A percentile compares a stretch with the other conserved stretches of the same genome.
phyloP scores from a whole-genome alignment of 257 asterid genomes.

The Gardenia jasminoides region DNA sequence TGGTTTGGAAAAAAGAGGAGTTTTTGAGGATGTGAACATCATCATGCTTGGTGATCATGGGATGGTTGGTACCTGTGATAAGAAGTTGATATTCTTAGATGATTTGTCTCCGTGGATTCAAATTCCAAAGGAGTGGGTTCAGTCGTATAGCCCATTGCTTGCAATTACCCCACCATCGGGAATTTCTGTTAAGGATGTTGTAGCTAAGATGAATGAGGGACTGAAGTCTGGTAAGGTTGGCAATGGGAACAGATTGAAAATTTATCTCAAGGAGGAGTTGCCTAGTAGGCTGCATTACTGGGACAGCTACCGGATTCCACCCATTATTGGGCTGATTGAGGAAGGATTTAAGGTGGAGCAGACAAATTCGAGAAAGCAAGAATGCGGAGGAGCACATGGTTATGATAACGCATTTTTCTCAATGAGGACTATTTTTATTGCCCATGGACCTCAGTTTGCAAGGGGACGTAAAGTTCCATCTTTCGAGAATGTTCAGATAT shows the following conservation, averaged over 20 bases:
- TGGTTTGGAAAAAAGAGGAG: constrained; percentile 58
- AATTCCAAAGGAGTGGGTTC: constrained; percentile 58
- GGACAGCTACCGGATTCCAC: constrained; percentile 55
- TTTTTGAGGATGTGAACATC: constrained; percentile 58
- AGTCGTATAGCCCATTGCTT: constrained; percentile 56
- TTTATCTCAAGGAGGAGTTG: constrained; percentile 67
- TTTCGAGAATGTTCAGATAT: constrained; percentile 70
- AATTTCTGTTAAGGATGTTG: constrained; percentile 38
- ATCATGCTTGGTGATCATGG: constrained; percentile 78
- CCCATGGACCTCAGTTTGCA: constrained; percentile 69
- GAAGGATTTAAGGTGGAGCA: constrained; percentile 69
- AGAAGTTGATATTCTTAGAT: constrained; percentile 54
- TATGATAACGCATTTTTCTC: constrained; percentile 70
- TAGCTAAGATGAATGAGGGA: constrained; percentile 64
- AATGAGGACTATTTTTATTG: constrained; percentile 70
- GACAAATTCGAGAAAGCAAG: constrained; percentile 37
- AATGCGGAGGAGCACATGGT: constrained; percentile 86
- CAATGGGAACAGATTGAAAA: constrained; percentile 57
- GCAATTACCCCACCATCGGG: constrained; percentile 50
- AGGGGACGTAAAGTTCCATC: constrained; percentile 59
- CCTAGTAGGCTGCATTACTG: constrained; percentile 64
- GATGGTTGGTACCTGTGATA: constrained; percentile 76
- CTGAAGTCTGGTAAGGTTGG: constrained; percentile 50
- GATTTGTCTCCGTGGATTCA: constrained; percentile 54
- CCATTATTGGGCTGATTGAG: constrained; percentile 53